phyloP scores from a whole-genome alignment of 169 alveolate species.

The Plasmodium vinckei region DNA sequence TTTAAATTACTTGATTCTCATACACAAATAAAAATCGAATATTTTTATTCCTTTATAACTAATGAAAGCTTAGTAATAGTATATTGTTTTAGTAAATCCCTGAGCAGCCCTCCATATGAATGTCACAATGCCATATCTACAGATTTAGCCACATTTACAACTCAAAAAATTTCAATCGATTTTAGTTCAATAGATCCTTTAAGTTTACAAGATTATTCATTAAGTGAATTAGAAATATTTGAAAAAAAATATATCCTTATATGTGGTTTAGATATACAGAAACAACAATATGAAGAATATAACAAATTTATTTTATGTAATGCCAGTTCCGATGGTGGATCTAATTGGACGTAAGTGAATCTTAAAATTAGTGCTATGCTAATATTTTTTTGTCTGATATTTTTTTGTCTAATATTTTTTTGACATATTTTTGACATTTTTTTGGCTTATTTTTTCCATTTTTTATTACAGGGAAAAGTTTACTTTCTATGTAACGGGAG shows the following conservation, averaged over 20 bases:
- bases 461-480: not conserved
- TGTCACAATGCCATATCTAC: slow-evolving; percentile 1
- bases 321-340: slow-evolving; percentile 24
- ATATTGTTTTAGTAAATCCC: slow-evolving; percentile 20
- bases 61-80: slow-evolving; percentile 7
- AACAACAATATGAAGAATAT: not conserved
- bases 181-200: slow-evolving; percentile 4
- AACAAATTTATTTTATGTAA: slow-evolving; percentile 15
- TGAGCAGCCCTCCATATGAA: slow-evolving; percentile 9
- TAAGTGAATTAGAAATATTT: not conserved
- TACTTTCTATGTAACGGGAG: slow-evolving; percentile 1
- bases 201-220: slow-evolving; percentile 24
- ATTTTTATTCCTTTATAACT: slow-evolving; percentile 44
- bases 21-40: slow-evolving; percentile 5
- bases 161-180: slow-evolving; percentile 2
- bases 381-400: not conserved
- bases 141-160: slow-evolving; percentile 3
- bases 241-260: slow-evolving; percentile 22
- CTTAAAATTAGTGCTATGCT: not conserved
- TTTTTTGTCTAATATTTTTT: not conserved
- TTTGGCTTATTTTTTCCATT: not conserved
- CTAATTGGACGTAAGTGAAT: slow-evolving; percentile 28
- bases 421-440: not conserved
- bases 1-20: not conserved
- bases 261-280: slow-evolving; percentile 32